Percentiles rank a stretch among this genome's conserved stretches.
Evolutionary conservation across 305 asterid genomes (phyloP).

Genomic region (Fraxinus platypoda): DNA sequence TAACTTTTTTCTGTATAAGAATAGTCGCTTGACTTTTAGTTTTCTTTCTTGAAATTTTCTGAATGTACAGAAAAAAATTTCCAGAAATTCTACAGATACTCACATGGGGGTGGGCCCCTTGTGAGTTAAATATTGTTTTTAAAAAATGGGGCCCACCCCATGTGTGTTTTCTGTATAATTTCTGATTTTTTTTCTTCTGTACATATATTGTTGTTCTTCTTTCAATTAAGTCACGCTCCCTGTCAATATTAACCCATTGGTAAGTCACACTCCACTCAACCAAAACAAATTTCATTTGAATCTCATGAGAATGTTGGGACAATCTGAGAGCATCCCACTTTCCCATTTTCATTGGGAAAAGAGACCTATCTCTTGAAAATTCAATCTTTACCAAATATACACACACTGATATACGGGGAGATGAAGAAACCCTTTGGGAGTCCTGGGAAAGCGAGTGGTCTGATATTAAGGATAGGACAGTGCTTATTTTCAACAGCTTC

Average conservation of each 20-base stretch:
- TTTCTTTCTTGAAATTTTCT: too few species aligned
- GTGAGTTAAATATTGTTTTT: too few species aligned
- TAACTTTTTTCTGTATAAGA: background rate
- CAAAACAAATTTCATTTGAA: background rate
- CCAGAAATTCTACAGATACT: too few species aligned
- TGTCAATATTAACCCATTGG: too few species aligned
- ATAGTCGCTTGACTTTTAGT: background rate
- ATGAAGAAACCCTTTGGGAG: slow-evolving; percentile 84
- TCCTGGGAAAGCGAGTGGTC: slow-evolving; percentile 85
- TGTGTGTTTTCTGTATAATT: too few species aligned
- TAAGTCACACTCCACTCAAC: too few species aligned
- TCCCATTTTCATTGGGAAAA: slow-evolving; percentile 23
- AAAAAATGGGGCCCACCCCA: too few species aligned
- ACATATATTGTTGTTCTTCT: too few species aligned
- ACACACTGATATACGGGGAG: slow-evolving; percentile 22
- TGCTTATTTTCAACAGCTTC: slow-evolving; percentile 72
- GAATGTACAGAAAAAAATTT: too few species aligned
- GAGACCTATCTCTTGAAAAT: slow-evolving; percentile 25
- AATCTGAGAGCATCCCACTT: slow-evolving; percentile 21
- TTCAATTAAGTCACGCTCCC: too few species aligned
- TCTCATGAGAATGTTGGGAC: slow-evolving; percentile 29
- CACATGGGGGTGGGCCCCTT: too few species aligned
- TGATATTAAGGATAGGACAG: slow-evolving; percentile 71
- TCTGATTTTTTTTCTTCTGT: too few species aligned
- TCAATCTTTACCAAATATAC: slow-evolving; percentile 21